A percentile compares a stretch with the other conserved stretches of the same genome.
Conservation (phyloP, 345 rosid species). For the Angophora floribunda region DNA sequence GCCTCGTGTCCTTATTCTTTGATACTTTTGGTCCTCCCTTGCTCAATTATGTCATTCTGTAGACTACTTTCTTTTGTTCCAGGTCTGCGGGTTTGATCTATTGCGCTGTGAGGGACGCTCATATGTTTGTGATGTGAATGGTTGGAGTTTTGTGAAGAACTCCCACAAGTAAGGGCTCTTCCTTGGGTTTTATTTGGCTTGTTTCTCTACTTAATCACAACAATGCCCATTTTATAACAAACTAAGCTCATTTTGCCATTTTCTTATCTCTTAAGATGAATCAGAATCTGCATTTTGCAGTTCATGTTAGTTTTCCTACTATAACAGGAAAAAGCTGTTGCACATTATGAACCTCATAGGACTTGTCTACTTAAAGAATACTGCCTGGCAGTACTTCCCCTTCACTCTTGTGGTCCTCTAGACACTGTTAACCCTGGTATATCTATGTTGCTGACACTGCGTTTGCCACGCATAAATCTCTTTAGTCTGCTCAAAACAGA, state of each 20-base stretch:
- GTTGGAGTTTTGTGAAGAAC: conserved; percentile 99
- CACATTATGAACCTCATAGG: background rate
- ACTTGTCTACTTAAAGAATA: background rate
- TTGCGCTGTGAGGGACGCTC: conserved; percentile 95
- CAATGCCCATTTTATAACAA: background rate
- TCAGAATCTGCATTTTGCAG: background rate
- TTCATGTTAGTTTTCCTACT: background rate
- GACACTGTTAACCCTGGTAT: background rate
- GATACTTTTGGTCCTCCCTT: background rate
- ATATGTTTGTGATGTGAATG: conserved; percentile 98
- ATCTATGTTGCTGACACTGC: background rate
- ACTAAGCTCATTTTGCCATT: background rate
- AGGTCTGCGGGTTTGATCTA: conserved; percentile 99
- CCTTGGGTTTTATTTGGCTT: background rate
- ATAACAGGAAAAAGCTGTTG: background rate
- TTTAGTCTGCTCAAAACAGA: background rate
- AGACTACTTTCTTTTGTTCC: conserved; percentile 1
- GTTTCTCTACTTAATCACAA: background rate
- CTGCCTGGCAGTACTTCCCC: background rate
- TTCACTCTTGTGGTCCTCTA: background rate
- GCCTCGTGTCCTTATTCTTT: background rate
- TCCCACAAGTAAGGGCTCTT: conserved; percentile 70
- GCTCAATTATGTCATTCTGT: background rate
- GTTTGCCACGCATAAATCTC: background rate
- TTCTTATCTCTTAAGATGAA: background rate